Percentiles rank a stretch among this genome's conserved stretches.
Conservation (phyloP, 1,284 basidiomycete genomes). For the Moesziomyces sp. region DNA sequence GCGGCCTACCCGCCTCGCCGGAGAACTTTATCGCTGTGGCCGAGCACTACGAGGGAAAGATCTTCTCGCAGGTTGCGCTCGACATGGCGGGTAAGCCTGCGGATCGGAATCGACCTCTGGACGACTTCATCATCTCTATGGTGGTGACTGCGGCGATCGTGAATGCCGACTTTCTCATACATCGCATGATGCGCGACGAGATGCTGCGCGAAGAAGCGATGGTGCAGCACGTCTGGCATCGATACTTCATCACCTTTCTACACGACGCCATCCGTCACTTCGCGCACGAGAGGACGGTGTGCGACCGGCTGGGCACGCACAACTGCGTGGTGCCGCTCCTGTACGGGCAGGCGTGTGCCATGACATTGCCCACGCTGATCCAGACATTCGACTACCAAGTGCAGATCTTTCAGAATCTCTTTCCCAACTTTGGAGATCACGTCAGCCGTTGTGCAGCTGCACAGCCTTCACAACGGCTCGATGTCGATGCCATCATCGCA, state of each 20-base stretch:
- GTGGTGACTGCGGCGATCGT: constrained; percentile 21
- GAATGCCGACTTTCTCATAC: constrained; percentile 19
- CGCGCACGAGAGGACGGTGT: constrained; percentile 22
- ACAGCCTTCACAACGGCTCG: not conserved
- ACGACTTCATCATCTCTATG: constrained; percentile 33
- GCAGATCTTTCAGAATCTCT: constrained; percentile 36
- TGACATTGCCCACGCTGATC: constrained; percentile 20
- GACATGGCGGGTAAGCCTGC: constrained; percentile 26
- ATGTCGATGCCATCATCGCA: not conserved
- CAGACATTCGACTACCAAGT: constrained; percentile 21
- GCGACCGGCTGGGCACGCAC: constrained; percentile 32
- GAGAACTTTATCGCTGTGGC: constrained; percentile 21
- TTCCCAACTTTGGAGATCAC: constrained; percentile 40
- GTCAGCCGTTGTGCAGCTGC: constrained; percentile 28
- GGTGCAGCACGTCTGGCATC: constrained; percentile 17
- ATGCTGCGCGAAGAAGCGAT: constrained; percentile 6
- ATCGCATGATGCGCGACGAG: constrained; percentile 13
- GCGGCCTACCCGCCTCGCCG: constrained; percentile 22
- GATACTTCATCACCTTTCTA: constrained; percentile 25
- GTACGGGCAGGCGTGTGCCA: constrained; percentile 20
- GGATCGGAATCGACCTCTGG: constrained; percentile 28
- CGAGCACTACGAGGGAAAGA: constrained; percentile 35
- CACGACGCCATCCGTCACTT: constrained; percentile 22
- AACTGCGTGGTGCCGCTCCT: constrained; percentile 23
- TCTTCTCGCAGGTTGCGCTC: constrained; percentile 25